Conservation (phyloP, 306 rosid genomes). For the Lotus japonicus region DNA sequence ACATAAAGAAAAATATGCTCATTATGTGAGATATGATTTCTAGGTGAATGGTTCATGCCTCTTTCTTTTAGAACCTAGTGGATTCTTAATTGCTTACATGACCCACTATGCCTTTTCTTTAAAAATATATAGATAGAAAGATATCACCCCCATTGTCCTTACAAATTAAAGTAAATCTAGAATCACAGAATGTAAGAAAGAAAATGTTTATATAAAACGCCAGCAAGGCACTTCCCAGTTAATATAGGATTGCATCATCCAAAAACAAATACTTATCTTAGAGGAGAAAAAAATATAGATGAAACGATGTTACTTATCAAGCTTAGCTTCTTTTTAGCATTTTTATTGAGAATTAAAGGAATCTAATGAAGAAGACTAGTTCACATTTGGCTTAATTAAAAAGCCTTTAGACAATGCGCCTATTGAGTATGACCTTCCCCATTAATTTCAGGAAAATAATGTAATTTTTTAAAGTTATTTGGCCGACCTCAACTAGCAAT, state of each 20-base stretch:
- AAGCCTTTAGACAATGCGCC: constrained; percentile 13
- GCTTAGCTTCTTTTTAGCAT: neutral
- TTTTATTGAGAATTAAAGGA: neutral
- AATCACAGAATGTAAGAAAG: constrained; percentile 30
- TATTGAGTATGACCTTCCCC: constrained; percentile 5
- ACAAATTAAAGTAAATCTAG: constrained; percentile 47
- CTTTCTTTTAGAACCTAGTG: constrained; percentile 39
- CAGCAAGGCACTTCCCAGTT: too few species aligned
- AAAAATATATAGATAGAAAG: constrained; percentile 12
- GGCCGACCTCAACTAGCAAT: constrained; percentile 34
- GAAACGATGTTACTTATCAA: neutral
- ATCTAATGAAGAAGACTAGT: neutral
- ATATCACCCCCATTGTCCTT: constrained; percentile 37
- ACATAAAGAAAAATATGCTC: constrained; percentile 33
- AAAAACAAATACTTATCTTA: too few species aligned
- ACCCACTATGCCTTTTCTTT: constrained; percentile 45
- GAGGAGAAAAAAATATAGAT: too few species aligned
- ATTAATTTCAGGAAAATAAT: constrained; percentile 12
- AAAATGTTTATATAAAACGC: neutral
- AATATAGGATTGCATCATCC: too few species aligned
- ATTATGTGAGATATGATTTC: constrained; percentile 49
- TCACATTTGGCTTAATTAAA: constrained; percentile 23
- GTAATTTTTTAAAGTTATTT: constrained; percentile 5
- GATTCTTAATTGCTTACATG: constrained; percentile 47
- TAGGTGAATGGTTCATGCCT: constrained; percentile 41